Percentiles rank a stretch among this genome's conserved stretches.
These are phyloP conservation scores for Lepiota brunneoincarnata DNA, from an alignment of 768 basidiomycete genomes.

Conservation along the genomic window DNA sequence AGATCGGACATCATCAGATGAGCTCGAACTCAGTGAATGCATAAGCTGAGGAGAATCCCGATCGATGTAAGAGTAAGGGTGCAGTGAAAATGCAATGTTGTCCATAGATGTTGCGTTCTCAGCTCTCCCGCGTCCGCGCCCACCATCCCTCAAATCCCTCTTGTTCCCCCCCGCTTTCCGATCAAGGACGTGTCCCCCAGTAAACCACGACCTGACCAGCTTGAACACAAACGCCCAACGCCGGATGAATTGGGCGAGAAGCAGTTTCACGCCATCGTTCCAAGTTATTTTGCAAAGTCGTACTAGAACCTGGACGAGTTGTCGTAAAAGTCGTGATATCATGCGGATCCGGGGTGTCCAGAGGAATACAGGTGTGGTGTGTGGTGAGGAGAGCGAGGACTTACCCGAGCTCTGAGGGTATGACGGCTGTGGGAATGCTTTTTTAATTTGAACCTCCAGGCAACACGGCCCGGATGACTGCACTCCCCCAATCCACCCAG, in stretches of 20 bases:
- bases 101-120: neutral
- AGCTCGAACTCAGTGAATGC: conserved; percentile 1
- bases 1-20: conserved; percentile 9
- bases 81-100: conserved; percentile 12
- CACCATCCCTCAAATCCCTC: no score
- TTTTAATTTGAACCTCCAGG: no score
- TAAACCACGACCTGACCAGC: neutral
- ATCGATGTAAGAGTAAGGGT: conserved; percentile 8
- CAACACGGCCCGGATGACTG: no score
- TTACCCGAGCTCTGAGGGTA: no score
- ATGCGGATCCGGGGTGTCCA: no score
- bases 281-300: neutral
- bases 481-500: no score
- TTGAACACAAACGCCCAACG: neutral
- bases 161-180: neutral
- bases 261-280: neutral
- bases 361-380: no score
- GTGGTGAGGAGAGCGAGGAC: no score
- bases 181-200: no score
- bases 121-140: neutral
- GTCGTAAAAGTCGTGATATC: neutral
- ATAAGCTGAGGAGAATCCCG: neutral
- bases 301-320: neutral
- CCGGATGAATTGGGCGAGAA: neutral
- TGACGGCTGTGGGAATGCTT: no score